Evolutionary conservation across 2,329 filamentous ascomycete genomes (phyloP).

Genomic region (Epichloe brachyelytri): DNA sequence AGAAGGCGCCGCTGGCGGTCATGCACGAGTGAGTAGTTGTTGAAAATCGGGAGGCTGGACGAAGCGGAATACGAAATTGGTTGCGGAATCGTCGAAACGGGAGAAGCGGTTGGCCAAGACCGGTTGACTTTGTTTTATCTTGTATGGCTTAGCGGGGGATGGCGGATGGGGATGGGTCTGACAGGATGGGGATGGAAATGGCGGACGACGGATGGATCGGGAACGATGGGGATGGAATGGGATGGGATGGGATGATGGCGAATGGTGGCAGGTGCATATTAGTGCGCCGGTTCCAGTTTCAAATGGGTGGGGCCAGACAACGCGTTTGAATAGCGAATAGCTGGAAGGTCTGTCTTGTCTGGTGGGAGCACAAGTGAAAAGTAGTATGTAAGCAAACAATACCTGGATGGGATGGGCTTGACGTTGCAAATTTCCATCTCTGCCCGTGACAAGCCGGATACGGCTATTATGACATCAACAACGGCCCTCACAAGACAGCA

Average conservation of each 20-base stretch:
- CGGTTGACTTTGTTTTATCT: too few relatives aligned
- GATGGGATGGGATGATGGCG: neutral
- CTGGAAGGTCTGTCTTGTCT: too few relatives aligned
- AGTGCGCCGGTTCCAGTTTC: constrained; percentile 1
- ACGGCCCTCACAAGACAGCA: too few relatives aligned
- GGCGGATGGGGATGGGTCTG: neutral
- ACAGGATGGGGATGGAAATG: neutral
- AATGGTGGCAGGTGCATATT: too few relatives aligned
- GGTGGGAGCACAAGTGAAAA: too few relatives aligned
- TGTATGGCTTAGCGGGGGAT: neutral
- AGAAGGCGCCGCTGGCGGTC: neutral
- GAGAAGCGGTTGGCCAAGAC: neutral
- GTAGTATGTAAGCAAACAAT: too few relatives aligned
- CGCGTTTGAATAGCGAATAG: too few relatives aligned
- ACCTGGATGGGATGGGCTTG: too few relatives aligned
- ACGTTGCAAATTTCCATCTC: too few relatives aligned
- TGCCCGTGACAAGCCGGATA: too few relatives aligned
- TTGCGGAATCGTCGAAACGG: neutral
- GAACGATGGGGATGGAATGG: neutral
- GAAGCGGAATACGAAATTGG: neutral
- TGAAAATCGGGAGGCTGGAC: neutral
- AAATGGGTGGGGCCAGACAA: constrained; percentile 1
- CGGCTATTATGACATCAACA: too few relatives aligned
- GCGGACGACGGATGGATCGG: neutral
- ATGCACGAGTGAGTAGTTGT: neutral